Conservation (phyloP, 1,284 basidiomycete genomes). For the Cutaneotrichosporon mucoides region DNA sequence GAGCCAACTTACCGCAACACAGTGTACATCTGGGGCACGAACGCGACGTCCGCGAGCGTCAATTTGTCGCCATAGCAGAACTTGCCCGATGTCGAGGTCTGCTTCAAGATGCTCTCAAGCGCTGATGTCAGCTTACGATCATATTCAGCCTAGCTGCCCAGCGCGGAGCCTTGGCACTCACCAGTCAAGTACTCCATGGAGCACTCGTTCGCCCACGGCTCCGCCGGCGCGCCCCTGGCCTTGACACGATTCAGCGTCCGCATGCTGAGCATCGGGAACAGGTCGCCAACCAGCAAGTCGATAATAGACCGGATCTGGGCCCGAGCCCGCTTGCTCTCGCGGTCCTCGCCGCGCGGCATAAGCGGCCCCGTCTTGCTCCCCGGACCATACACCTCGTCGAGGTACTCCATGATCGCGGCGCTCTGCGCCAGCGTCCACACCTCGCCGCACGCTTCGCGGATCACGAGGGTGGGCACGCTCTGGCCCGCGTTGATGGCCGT, state of each 20-base stretch:
- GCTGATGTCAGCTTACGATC: background rate
- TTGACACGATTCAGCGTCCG: slow-evolving; percentile 9
- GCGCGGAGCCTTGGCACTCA: background rate
- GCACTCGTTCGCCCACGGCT: slow-evolving; percentile 11
- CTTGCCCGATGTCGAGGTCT: slow-evolving; percentile 5
- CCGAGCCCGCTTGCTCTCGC: background rate
- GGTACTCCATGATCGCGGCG: slow-evolving; percentile 19
- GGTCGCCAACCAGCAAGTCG: slow-evolving; percentile 15
- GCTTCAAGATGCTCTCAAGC: slow-evolving; percentile 11
- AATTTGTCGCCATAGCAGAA: slow-evolving; percentile 16
- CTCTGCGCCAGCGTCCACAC: slow-evolving; percentile 15
- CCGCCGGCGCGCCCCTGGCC: slow-evolving; percentile 5
- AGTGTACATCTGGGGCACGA: slow-evolving; percentile 18
- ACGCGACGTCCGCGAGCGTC: slow-evolving; percentile 15
- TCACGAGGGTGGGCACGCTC: slow-evolving; percentile 13
- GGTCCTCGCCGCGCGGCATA: slow-evolving; percentile 1
- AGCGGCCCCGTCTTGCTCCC: slow-evolving; percentile 2
- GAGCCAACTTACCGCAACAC: slow-evolving; percentile 7
- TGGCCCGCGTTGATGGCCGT: slow-evolving; percentile 7
- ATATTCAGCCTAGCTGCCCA: too few species aligned
- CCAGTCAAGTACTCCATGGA: background rate
- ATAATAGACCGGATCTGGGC: slow-evolving; percentile 13
- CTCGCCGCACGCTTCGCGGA: slow-evolving; percentile 5
- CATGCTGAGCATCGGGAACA: slow-evolving; percentile 15
- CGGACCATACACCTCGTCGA: slow-evolving; percentile 14